These are phyloP conservation scores for Collybiopsis confluens DNA, from an alignment of 768 basidiomycete genomes.

Conservation along the genomic window DNA sequence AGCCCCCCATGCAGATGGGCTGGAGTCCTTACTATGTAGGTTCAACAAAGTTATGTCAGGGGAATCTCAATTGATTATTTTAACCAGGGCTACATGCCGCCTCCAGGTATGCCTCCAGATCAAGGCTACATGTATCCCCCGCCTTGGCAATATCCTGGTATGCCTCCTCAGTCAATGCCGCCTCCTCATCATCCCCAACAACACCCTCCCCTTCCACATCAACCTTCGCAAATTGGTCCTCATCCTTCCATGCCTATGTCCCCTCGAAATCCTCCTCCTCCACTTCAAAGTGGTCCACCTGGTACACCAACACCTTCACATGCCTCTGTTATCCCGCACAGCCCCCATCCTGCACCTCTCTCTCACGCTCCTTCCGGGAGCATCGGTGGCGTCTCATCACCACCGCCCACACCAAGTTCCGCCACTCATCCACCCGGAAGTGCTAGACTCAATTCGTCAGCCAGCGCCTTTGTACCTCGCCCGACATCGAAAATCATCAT, in stretches of 20 bases:
- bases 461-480: slow-evolving; percentile 63
- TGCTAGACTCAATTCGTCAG: slow-evolving; percentile 57
- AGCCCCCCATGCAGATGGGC: slow-evolving; percentile 25
- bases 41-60: slow-evolving; percentile 16
- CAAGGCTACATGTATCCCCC: slow-evolving; percentile 40
- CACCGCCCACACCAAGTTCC: slow-evolving; percentile 65
- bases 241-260: slow-evolving; percentile 61
- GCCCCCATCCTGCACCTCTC: slow-evolving; percentile 44
- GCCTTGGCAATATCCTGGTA: slow-evolving; percentile 28
- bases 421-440: slow-evolving; percentile 29
- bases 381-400: slow-evolving; percentile 50
- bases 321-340: slow-evolving; percentile 46
- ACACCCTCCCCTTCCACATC: slow-evolving; percentile 40
- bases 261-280: slow-evolving; percentile 54
- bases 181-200: slow-evolving; percentile 30
- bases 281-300: slow-evolving; percentile 41
- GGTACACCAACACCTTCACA: slow-evolving; percentile 68
- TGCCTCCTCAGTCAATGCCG: slow-evolving; percentile 28
- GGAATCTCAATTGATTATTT: not conserved
- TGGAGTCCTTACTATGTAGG: slow-evolving; percentile 60
- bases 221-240: slow-evolving; percentile 43
- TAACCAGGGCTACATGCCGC: not conserved
- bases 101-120: slow-evolving; percentile 28
- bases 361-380: slow-evolving; percentile 42
- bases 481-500: slow-evolving; percentile 47